Percentiles rank a stretch among this genome's conserved stretches.
Evolutionary conservation across 31 red algal genomes (phyloP).

Genomic region (Endocladia muricata): DNA sequence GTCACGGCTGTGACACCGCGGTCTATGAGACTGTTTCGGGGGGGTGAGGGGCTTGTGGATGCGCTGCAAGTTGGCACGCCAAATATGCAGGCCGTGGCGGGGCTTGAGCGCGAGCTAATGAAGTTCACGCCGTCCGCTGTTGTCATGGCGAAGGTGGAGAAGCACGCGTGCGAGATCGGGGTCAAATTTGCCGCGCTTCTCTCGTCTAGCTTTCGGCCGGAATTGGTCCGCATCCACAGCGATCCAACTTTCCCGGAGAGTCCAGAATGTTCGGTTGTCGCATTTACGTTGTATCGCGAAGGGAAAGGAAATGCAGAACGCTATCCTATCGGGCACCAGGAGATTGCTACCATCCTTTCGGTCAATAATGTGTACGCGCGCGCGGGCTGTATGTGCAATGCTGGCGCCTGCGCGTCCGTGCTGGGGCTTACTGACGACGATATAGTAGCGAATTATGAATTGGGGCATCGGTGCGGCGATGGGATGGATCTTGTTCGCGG

Average conservation of each 20-base stretch:
- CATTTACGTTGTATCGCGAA: slow-evolving; percentile 1
- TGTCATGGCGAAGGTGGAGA: background rate
- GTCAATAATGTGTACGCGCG: slow-evolving; percentile 29
- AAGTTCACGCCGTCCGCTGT: background rate
- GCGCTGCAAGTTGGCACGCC: slow-evolving; percentile 32
- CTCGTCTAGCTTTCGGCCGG: background rate
- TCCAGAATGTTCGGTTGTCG: background rate
- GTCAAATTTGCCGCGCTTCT: slow-evolving; percentile 13
- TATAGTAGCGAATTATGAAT: background rate
- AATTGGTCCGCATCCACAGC: background rate
- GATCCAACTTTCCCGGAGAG: background rate
- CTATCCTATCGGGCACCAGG: slow-evolving; percentile 23
- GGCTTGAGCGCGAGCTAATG: slow-evolving; percentile 4
- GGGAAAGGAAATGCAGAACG: background rate
- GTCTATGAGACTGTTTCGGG: slow-evolving; percentile 15
- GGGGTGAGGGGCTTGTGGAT: background rate
- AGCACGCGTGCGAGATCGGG: slow-evolving; percentile 1
- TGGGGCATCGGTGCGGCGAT: slow-evolving; percentile 37
- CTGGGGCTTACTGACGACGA: slow-evolving; percentile 33
- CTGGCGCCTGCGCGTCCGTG: slow-evolving; percentile 36
- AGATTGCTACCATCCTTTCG: slow-evolving; percentile 27
- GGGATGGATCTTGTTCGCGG: slow-evolving; percentile 56
- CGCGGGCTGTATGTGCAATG: slow-evolving; percentile 49
- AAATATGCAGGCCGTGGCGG: slow-evolving; percentile 22
- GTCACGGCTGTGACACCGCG: slow-evolving; percentile 32